phyloP scores from a whole-genome alignment of 306 rosid genomes.

The Quercus mongolica region DNA sequence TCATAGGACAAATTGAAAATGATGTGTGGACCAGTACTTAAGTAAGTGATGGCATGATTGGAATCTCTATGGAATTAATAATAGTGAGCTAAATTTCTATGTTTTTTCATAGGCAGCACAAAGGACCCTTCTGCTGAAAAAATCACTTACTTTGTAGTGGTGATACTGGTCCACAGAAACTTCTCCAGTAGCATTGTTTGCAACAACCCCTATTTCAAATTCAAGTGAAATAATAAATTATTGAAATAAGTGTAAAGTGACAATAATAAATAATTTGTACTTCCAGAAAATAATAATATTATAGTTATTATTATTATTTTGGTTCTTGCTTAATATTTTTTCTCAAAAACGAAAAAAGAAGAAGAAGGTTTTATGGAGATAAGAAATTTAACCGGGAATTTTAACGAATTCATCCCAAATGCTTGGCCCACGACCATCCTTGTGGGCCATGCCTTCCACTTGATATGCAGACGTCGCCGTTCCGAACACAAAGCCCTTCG shows the following conservation, averaged over 20 bases:
- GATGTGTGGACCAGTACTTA: too few relatives aligned
- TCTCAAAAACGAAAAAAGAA: too few relatives aligned
- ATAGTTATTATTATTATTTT: too few relatives aligned
- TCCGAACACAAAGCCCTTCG: conserved; percentile 70
- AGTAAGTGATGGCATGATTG: too few relatives aligned
- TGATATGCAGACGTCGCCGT: conserved; percentile 92
- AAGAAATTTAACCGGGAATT: conserved; percentile 48
- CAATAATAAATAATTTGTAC: background rate
- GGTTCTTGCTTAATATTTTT: too few relatives aligned
- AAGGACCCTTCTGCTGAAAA: background rate
- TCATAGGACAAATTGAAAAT: too few relatives aligned
- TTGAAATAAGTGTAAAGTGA: background rate
- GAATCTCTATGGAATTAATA: background rate
- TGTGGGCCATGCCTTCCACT: conserved; percentile 82
- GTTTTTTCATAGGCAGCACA: background rate
- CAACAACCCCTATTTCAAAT: conserved; percentile 56
- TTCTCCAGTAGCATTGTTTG: conserved; percentile 67
- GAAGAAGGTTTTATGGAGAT: too few relatives aligned
- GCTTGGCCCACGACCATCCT: conserved; percentile 95
- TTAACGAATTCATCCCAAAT: conserved; percentile 79
- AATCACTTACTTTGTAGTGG: conserved; percentile 58
- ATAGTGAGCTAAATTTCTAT: background rate
- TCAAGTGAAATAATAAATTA: background rate
- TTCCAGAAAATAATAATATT: too few relatives aligned
- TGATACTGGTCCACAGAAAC: conserved; percentile 92